A percentile compares a stretch with the other conserved stretches of the same genome.
These are phyloP conservation scores for Candida morakotiae DNA, from an alignment of 805 yeast genomes.

Conservation along the genomic window DNA sequence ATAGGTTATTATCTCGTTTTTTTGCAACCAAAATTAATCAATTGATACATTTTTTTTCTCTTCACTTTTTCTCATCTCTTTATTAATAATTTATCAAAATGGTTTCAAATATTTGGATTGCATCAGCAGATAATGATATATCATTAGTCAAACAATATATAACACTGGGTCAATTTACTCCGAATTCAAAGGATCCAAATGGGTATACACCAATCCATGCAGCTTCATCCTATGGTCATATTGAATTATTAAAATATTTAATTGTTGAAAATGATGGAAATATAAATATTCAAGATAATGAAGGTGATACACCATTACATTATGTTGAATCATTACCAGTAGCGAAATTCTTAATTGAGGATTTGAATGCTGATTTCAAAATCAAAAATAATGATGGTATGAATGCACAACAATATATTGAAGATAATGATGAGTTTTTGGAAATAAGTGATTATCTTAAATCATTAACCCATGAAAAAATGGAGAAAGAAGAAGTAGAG, in stretches of 20 bases:
- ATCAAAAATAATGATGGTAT: constrained; percentile 68
- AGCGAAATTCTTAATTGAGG: constrained; percentile 66
- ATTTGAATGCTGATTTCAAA: constrained; percentile 61
- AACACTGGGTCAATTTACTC: constrained; percentile 45
- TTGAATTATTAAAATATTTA: constrained; percentile 58
- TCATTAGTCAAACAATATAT: constrained; percentile 56
- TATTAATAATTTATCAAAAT: no score
- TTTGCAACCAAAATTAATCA: no score
- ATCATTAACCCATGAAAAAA: constrained; percentile 31
- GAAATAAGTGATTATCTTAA: constrained; percentile 67
- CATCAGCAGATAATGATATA: constrained; percentile 81
- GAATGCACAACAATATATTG: constrained; percentile 69
- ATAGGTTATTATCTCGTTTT: no score
- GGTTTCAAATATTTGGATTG: constrained; percentile 82
- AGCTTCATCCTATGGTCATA: constrained; percentile 89
- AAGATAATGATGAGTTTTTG: constrained; percentile 81
- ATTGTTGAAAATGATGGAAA: constrained; percentile 67
- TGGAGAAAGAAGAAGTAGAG: constrained; percentile 1
- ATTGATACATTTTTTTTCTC: no score
- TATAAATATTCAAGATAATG: constrained; percentile 75
- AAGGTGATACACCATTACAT: constrained; percentile 95
- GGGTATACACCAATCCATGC: constrained; percentile 98
- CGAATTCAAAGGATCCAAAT: constrained; percentile 80
- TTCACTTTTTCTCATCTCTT: no score
- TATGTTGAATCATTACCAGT: constrained; percentile 70